Conservation (phyloP, 176 grass and related monocot genomes). For the Echinochloa phyllopogon region DNA sequence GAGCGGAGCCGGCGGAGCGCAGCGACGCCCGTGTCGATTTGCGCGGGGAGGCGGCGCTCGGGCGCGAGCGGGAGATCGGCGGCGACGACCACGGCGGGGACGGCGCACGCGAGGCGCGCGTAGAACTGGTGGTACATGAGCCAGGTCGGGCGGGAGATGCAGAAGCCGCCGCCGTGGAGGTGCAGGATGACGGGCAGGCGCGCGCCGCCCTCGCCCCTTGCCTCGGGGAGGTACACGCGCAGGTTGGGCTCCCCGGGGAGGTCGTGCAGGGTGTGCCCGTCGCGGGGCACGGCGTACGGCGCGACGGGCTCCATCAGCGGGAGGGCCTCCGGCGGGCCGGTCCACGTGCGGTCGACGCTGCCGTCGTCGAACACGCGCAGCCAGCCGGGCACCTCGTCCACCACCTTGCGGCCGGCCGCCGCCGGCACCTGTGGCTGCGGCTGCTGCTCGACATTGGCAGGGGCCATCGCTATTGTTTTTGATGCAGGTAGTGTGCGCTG, state of each 20-base stretch:
- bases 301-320: slow-evolving; percentile 68
- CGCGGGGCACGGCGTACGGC: slow-evolving; percentile 46
- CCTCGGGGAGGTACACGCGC: slow-evolving; percentile 73
- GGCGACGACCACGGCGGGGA: slow-evolving; percentile 67
- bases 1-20: slow-evolving; percentile 62
- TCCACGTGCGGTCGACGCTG: slow-evolving; percentile 82
- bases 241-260: slow-evolving; percentile 71
- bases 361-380: slow-evolving; percentile 76
- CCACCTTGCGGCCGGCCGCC: slow-evolving; percentile 39
- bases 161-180: slow-evolving; percentile 88
- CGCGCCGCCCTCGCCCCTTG: background rate
- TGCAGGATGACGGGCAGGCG: slow-evolving; percentile 70
- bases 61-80: slow-evolving; percentile 77
- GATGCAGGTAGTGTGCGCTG: background rate
- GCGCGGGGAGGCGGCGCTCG: slow-evolving; percentile 65
- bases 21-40: slow-evolving; percentile 52
- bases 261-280: slow-evolving; percentile 85
- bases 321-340: slow-evolving; percentile 67
- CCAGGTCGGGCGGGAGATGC: slow-evolving; percentile 76
- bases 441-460: background rate
- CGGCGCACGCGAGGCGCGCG: slow-evolving; percentile 59
- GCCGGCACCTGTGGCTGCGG: background rate
- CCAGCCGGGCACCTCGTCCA: slow-evolving; percentile 92
- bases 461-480: background rate
- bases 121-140: slow-evolving; percentile 93